These are phyloP conservation scores for Biscogniauxia marginata DNA, from an alignment of 2,329 filamentous ascomycete species.

Conservation along the genomic window DNA sequence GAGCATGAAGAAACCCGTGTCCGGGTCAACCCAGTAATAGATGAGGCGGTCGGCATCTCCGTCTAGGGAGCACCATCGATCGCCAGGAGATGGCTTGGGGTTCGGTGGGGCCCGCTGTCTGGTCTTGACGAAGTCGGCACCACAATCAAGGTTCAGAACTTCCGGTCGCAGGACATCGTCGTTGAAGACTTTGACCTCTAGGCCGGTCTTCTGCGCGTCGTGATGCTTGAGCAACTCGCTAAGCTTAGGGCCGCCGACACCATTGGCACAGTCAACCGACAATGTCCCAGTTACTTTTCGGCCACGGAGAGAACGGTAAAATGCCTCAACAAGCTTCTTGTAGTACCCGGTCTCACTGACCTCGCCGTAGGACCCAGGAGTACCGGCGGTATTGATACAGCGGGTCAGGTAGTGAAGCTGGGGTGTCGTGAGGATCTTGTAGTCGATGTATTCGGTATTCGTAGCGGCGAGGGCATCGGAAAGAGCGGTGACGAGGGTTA, in stretches of 20 bases:
- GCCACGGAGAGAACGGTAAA: constrained; percentile 77
- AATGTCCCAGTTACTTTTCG: constrained; percentile 72
- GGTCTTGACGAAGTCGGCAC: constrained; percentile 97
- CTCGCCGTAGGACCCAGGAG: constrained; percentile 82
- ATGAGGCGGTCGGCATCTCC: constrained; percentile 94
- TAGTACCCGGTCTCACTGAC: constrained; percentile 92
- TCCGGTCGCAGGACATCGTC: constrained; percentile 91
- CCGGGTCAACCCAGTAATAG: constrained; percentile 86
- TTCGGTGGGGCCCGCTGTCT: constrained; percentile 85
- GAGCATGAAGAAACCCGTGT: constrained; percentile 83
- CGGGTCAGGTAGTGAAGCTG: constrained; percentile 96
- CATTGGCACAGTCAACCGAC: constrained; percentile 93
- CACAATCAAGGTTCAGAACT: constrained; percentile 86
- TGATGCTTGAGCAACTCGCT: constrained; percentile 82
- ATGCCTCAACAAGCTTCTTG: constrained; percentile 82
- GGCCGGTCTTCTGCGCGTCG: constrained; percentile 63
- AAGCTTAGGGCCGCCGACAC: constrained; percentile 91
- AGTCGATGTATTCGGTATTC: constrained; percentile 74
- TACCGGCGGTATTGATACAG: constrained; percentile 89
- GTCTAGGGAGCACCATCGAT: constrained; percentile 86
- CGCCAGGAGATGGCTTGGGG: constrained; percentile 72
- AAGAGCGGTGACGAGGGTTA: constrained; percentile 76
- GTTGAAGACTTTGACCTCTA: constrained; percentile 86
- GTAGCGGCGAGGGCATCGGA: constrained; percentile 77
- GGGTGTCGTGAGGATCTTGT: constrained; percentile 91